Conservation (phyloP, 805 yeast genomes). For the Yamadazyma phyllophila region DNA sequence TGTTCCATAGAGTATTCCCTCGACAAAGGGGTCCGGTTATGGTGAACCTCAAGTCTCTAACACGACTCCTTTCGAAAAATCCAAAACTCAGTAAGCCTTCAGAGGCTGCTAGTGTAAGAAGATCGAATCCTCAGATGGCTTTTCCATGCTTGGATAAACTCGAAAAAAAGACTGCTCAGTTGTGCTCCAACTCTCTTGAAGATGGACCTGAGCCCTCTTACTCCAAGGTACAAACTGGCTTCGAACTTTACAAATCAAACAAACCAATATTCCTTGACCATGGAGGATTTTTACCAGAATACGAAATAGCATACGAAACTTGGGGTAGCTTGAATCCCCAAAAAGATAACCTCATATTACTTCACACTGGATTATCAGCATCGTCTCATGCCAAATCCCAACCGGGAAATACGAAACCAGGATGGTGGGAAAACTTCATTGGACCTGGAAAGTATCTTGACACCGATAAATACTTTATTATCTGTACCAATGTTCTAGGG, state of each 20-base stretch:
- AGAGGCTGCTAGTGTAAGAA: background rate
- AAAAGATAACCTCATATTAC: constrained; percentile 68
- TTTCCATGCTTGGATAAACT: constrained; percentile 85
- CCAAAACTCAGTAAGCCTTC: background rate
- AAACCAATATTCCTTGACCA: constrained; percentile 72
- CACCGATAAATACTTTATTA: constrained; percentile 74
- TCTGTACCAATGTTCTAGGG: constrained; percentile 90
- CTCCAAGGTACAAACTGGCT: constrained; percentile 65
- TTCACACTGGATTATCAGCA: constrained; percentile 91
- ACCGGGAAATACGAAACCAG: constrained; percentile 60
- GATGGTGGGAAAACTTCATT: constrained; percentile 96
- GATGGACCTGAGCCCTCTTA: constrained; percentile 87
- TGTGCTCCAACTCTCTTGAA: constrained; percentile 41
- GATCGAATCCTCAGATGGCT: constrained; percentile 63
- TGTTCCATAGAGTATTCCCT: background rate
- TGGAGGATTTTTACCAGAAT: constrained; percentile 75
- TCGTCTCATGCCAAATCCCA: constrained; percentile 92
- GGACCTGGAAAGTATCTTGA: constrained; percentile 82
- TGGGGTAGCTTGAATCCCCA: constrained; percentile 76
- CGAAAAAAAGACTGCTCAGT: constrained; percentile 51
- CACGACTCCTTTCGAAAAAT: background rate
- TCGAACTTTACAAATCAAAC: constrained; percentile 51
- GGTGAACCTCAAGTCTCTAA: background rate
- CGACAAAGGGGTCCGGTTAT: background rate
- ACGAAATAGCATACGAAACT: constrained; percentile 85